Evolutionary conservation across 305 asterid species (phyloP), one percentile per base, ranked within the genome.

Genomic region (Fraxinus velutina): DNA sequence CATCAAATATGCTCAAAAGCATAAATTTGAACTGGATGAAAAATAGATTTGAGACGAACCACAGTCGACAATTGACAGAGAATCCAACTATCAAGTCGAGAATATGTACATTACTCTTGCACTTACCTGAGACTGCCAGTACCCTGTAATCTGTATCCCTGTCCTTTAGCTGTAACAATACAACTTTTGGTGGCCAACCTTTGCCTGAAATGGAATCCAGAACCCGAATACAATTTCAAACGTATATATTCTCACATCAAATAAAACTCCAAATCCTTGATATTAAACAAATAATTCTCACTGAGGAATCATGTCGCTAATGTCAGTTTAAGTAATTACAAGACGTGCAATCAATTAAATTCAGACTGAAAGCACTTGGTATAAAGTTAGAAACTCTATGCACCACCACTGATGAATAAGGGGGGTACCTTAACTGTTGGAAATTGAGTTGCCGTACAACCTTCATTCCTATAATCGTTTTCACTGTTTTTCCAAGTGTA

Each of bases 341-440:
- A 66, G 7, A 66, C 73, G 17, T 9, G 9, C 36, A 66, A 30
- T 42, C 30, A 50, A 79, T 37, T 52, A 79, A 55, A 44, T 74
- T 27, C 79, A 42, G 27, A 42, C 62, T 33, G 77, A 81, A 72
- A 34, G 47, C 64, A 79, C 73, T 70, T 8, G 47, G 44, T 52
- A 52, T 73, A 27, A 57, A 75, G 50, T 7, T 32, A 81, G 60
- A 1, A 81, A 39, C 22, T n/a, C 71, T 19, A 66, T 8, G 73
- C 72, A 42, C 73, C 73, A 22, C 36, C 68, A 57, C 68, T 57
- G 68, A 57, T 57, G 29, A 57, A 57, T 19, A 0, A 57, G 68
- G 9, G 68, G 55, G 68, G 29, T 52, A 74, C 78, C 85, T 78
- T 42, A n/a, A 39, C 62, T 36, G 68, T 73, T 21, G 52, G 55